Conservation (phyloP, 345 rosid species). For the Pugionium dolabratum region DNA sequence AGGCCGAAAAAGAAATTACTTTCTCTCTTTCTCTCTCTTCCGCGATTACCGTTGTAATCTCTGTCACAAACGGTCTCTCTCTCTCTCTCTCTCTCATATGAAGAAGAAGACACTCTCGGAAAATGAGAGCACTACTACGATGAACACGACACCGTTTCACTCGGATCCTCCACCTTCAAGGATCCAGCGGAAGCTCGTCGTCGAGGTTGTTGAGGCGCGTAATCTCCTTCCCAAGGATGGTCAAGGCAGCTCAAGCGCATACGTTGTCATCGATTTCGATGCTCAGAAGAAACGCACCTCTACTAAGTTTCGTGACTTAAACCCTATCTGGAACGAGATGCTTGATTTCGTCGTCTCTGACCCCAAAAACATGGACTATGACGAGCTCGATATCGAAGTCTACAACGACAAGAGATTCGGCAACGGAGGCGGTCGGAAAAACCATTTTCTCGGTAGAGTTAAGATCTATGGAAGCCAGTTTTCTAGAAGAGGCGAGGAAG, state of each 20-base stretch:
- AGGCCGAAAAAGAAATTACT: slow-evolving; percentile 8
- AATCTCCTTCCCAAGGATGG: slow-evolving; percentile 92
- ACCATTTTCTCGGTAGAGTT: slow-evolving; percentile 86
- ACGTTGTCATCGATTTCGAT: slow-evolving; percentile 80
- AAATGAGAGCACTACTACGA: slow-evolving; percentile 22
- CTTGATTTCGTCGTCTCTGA: slow-evolving; percentile 81
- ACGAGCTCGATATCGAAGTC: slow-evolving; percentile 84
- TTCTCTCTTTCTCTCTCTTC: slow-evolving; percentile 18
- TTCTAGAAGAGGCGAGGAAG: slow-evolving; percentile 68
- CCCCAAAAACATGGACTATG: slow-evolving; percentile 67
- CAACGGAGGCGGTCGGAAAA: slow-evolving; percentile 78
- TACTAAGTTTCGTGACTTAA: slow-evolving; percentile 75
- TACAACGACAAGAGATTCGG: slow-evolving; percentile 73
- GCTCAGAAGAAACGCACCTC: slow-evolving; percentile 70
- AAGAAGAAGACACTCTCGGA: slow-evolving; percentile 9
- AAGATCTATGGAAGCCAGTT: slow-evolving; percentile 88
- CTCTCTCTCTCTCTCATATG: neutral
- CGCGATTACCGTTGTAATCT: slow-evolving; percentile 36
- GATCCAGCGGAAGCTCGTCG: slow-evolving; percentile 57
- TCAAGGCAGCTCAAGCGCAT: slow-evolving; percentile 93
- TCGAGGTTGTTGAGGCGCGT: slow-evolving; percentile 77
- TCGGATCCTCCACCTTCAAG: slow-evolving; percentile 42
- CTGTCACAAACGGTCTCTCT: slow-evolving; percentile 31
- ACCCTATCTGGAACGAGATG: slow-evolving; percentile 86
- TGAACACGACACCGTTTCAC: slow-evolving; percentile 50